Base-by-base conservation (phyloP, 2,329 filamentous ascomycete genomes). In the Beauveria bassiana region DNA sequence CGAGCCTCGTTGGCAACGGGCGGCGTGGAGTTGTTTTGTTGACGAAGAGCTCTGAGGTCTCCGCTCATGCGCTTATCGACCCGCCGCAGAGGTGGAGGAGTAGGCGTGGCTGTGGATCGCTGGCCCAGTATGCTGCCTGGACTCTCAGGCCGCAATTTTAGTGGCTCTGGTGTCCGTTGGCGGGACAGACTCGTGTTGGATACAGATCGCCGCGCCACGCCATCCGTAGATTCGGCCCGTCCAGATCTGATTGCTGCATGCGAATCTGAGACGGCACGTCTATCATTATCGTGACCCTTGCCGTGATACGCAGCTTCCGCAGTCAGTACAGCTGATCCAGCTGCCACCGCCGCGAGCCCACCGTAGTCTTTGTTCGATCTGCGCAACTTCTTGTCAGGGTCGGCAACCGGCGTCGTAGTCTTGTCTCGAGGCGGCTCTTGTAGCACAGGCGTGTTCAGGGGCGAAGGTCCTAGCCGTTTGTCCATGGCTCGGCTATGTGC, bases 1-100 rank as follows among this genome's bases (percentile, higher is more conserved):
- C 91, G 92, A 79, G 90, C 89, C 82, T 92, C 91, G 79, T 93
- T 92, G 75, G 88, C 89, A 76, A 91, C 82, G 70, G 91, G 90
- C 72, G 88, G 88, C 67, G 71, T 67, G 59, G 66, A 66, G 66
- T 66, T 73, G 70, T 70, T 72, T 72, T 72, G 72, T 69, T 72
- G 72, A 67, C 73, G 72, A 59, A 75, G 68, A 61, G 74, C 64
- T 65, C 73, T 67, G 69, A 96, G 80, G 80, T 96, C 90, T 74
- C 89, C 87, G 81, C 89, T 93, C 73, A 87, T 77, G 71, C 81
- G 82, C 71, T 76, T 81, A 72, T 87, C 86, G 65, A 84, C 82
- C 65, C 90, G 85, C 69, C 91, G 84, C 64, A 95, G 81, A 53
- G 88, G 86, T 65, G 88, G 88, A 34, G 59, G 59, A 40, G 50